Evolutionary conservation across 1,284 basidiomycete species (phyloP), one percentile per base, ranked within the genome.

Genomic region (Psilocybe mexicana): DNA sequence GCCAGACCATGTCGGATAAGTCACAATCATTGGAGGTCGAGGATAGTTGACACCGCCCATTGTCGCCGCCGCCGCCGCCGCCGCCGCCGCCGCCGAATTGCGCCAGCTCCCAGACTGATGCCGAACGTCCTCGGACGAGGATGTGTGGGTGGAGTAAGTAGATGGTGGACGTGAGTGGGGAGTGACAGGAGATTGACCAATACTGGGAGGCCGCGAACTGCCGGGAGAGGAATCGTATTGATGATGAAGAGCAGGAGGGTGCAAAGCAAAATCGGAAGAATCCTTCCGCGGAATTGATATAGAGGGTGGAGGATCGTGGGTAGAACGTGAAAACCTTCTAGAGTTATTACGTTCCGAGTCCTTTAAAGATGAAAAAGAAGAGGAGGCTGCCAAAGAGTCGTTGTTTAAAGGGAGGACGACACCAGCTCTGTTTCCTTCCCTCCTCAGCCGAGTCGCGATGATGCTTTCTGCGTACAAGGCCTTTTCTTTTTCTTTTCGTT

Each of bases 391-490:
- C 28, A 70, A 61, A 40, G 63, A 60, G 47, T 53, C 63, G 48
- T 62, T 64, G 63, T 64, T 71, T 60, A 67, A 63, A 43, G 67
- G 59, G 48, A 68, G 65, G 35, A 71, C 64, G 14, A 68, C 72
- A 30, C 85, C 85, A 28, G 73, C 73, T 64, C 85, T 80, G 57
- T 75, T 73, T 5, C 76, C 74, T 67, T 91, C 88, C 58, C 86
- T 81, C 57, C 89, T 76, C 30, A 75, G 63, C 61, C 89, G 77
- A 1, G 88, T 75, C 25, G 86, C 86, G 47, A 74, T 74, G 36
- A 91, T 75, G 66, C 88, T 84, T 52, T 88, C 86, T 23, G 77
- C 74, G 68, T 82, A 87, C 54, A 73, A 62, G 53, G 76, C 76
- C 67, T 80, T 78, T 63, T 79, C 81, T 63, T 75, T 76, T 67